Base-by-base conservation (phyloP, 2,329 filamentous ascomycete genomes). In the Aureobasidium sp. region DNA sequence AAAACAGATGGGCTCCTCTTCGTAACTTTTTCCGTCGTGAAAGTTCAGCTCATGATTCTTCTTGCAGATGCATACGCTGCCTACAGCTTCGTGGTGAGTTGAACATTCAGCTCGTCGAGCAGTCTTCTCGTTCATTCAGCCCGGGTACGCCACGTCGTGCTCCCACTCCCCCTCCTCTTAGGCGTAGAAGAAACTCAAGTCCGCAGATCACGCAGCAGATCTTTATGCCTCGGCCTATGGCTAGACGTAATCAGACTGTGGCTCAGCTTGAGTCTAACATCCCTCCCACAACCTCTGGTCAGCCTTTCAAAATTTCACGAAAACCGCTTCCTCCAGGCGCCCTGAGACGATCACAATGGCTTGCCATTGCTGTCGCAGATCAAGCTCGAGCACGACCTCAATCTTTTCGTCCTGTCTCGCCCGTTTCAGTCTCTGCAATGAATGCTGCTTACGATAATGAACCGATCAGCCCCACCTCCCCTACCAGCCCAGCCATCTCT, bases 121-220 rank as follows among this genome's bases (percentile, higher is more conserved):
- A 44, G 4, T 17, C 41, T 22, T 27, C 16, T 10, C 41, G 22
- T 22, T 30, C 25, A 4, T 44, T 44, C 7, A 44, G 27, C 19
- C 27, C 41, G 22, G 27, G 24, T 7, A 32, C 41, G 29, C 41
- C 41, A n/a, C 41, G 41, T 44, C 41, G 25, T 10, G 41, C 41
- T 4, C 41, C 41, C 2, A 22, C 41, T 3, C 41, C 41, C 27
- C 11, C 27, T 29, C 6, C 27, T 44, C 41, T 27, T 3, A 32
- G 17, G 22, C 41, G 41, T 12, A 44, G 41, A n/a, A n/a, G n/a
- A 32, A 44, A 44, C 17, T 44, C 41, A 32, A 44, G 41, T 32
- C 41, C 41, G 6, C 5, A 27, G 17, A 17, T 16, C 24, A 14
- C 21, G 3, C 12, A 12, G 24, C 17, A 21, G 8, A 47, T n/a